A percentile compares a stretch with the other conserved stretches of the same genome.
Evolutionary conservation across 1,284 basidiomycete species (phyloP).

Genomic region (Ceratobasidium sp.): DNA sequence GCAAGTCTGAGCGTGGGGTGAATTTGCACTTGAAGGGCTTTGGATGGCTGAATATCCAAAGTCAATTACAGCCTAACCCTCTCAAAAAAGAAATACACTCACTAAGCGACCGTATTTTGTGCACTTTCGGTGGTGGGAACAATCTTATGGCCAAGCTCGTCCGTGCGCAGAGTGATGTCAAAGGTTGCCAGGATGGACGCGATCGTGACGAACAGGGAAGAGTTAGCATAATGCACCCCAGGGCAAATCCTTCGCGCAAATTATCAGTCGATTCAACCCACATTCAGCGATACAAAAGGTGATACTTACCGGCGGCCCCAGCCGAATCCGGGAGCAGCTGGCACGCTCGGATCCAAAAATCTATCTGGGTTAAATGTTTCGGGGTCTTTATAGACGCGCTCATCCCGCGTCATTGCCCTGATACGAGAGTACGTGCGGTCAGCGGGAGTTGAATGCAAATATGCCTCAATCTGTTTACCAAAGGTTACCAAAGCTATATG

Average conservation of each 20-base stretch:
- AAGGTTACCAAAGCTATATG: constrained; percentile 10
- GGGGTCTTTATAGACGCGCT: constrained; percentile 5
- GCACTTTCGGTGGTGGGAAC: constrained; percentile 4
- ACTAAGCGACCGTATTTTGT: constrained; percentile 4
- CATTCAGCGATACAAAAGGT: background rate
- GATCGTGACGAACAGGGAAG: constrained; percentile 11
- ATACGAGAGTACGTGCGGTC: background rate
- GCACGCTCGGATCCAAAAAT: constrained; percentile 23
- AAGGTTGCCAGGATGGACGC: constrained; percentile 20
- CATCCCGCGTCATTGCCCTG: constrained; percentile 27
- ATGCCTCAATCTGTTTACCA: background rate
- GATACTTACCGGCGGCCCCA: constrained; percentile 24
- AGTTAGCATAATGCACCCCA: constrained; percentile 19
- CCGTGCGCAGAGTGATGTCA: constrained; percentile 20
- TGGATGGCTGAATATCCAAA: background rate
- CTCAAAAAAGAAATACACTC: background rate
- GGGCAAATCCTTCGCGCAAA: background rate
- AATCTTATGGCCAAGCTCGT: constrained; percentile 9
- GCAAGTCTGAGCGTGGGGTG: background rate
- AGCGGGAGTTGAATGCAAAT: background rate
- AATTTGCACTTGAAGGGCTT: constrained; percentile 23
- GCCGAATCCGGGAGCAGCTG: constrained; percentile 15
- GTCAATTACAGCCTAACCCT: too few species aligned
- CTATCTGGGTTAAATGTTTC: constrained; percentile 28
- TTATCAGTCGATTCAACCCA: too few species aligned